A percentile compares a stretch with the other conserved stretches of the same genome.
Evolutionary conservation across 2,329 filamentous ascomycete genomes (phyloP).

Genomic region (Sordariomycetes sp.): DNA sequence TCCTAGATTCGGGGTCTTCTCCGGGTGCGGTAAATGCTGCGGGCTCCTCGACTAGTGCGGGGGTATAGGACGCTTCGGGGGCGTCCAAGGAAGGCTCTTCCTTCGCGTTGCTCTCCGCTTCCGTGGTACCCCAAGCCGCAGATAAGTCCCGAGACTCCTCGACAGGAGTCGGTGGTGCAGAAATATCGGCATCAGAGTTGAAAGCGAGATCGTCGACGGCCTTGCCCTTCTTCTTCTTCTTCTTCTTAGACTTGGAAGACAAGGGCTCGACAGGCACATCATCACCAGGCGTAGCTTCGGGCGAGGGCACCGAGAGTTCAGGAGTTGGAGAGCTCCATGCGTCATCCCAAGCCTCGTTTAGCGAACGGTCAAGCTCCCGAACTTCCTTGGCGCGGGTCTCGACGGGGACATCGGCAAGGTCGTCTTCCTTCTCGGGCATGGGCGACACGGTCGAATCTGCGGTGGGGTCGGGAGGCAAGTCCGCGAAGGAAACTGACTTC

Average conservation of each 20-base stretch:
- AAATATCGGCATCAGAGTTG: background rate
- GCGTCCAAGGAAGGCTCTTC: background rate
- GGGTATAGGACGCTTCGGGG: background rate
- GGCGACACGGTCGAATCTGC: background rate
- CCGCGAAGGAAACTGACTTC: slow-evolving; percentile 8
- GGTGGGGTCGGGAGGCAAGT: background rate
- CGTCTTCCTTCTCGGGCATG: slow-evolving; percentile 2
- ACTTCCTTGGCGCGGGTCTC: background rate
- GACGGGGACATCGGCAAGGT: background rate
- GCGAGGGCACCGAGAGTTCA: background rate
- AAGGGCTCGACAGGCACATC: background rate
- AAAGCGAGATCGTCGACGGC: background rate
- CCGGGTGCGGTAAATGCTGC: background rate
- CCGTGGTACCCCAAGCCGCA: background rate
- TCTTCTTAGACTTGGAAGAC: slow-evolving; percentile 2
- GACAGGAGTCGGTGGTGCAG: too few species aligned
- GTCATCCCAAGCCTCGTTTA: background rate
- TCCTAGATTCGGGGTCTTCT: background rate
- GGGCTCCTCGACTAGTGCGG: background rate
- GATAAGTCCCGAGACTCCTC: background rate
- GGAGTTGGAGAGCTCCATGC: background rate
- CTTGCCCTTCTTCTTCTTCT: background rate
- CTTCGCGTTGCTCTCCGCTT: background rate
- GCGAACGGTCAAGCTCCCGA: background rate
- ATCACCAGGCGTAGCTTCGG: background rate